Evolutionary conservation across 2,329 filamentous ascomycete species (phyloP).

Genomic region (Cercospora sp.): DNA sequence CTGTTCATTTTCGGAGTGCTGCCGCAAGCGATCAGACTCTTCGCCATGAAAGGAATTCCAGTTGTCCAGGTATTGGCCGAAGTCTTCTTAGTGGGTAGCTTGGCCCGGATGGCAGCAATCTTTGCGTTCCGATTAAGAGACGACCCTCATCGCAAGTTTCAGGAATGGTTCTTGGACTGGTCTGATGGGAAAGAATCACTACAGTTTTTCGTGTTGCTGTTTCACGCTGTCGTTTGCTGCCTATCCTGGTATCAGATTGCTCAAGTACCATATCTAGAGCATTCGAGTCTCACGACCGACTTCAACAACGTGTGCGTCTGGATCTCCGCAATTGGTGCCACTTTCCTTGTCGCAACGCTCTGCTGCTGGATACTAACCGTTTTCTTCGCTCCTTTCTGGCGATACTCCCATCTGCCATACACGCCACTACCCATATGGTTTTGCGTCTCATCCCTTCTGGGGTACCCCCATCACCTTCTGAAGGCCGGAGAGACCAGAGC

Average conservation of each 20-base stretch:
- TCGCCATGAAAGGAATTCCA: slow-evolving; percentile 10
- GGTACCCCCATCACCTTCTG: background rate
- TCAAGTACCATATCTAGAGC: background rate
- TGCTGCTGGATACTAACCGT: background rate
- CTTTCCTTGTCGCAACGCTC: background rate
- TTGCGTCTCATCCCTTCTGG: background rate
- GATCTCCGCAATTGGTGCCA: background rate
- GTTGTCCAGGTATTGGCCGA: background rate
- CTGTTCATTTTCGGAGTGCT: background rate
- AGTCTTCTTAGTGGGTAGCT: background rate
- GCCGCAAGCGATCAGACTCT: slow-evolving; percentile 8
- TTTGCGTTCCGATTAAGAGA: background rate
- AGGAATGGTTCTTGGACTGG: background rate
- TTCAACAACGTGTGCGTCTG: background rate
- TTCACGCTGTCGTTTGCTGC: background rate
- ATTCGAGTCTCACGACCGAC: background rate
- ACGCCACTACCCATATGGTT: background rate
- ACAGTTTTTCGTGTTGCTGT: background rate
- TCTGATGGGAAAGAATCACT: background rate
- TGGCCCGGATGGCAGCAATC: background rate
- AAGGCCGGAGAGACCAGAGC: background rate
- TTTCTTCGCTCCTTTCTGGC: background rate
- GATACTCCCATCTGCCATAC: background rate
- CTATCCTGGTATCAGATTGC: background rate
- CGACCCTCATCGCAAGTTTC: background rate